Percentiles rank a stretch among this genome's conserved stretches.
These are phyloP conservation scores for Pisolithus orientalis DNA, from an alignment of 768 basidiomycete species.

Conservation along the genomic window DNA sequence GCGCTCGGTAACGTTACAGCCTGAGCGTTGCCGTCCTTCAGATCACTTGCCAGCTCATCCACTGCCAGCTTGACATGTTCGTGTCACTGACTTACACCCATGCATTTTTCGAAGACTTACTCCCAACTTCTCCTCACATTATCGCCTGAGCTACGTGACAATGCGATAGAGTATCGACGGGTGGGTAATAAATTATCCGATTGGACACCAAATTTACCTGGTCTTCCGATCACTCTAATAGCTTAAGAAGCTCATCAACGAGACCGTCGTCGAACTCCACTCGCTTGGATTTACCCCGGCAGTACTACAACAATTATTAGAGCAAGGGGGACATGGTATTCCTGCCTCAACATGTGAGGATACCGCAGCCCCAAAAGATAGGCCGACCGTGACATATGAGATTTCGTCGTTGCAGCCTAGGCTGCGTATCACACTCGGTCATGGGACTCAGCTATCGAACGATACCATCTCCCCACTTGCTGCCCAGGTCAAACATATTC, in stretches of 20 bases:
- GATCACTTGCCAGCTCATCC: neutral
- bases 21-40: neutral
- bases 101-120: conserved; percentile 77
- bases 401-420: conserved; percentile 51
- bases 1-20: neutral
- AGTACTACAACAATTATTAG: conserved; percentile 40
- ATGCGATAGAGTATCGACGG: conserved; percentile 81
- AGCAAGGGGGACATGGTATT: conserved; percentile 10
- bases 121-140: conserved; percentile 54
- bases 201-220: no score
- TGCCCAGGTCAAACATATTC: conserved; percentile 9
- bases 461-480: neutral
- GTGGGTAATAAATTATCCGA: conserved; percentile 30
- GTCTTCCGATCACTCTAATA: conserved; percentile 23
- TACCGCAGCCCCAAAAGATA: neutral
- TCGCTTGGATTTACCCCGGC: conserved; percentile 56
- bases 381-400: conserved; percentile 47
- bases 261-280: conserved; percentile 71
- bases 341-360: neutral
- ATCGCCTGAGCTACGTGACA: conserved; percentile 70
- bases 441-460: neutral
- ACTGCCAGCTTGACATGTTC: neutral
- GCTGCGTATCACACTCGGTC: conserved; percentile 44
- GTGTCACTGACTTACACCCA: conserved; percentile 17
- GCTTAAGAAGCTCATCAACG: conserved; percentile 89